Evolutionary conservation across 225 moss, liverwort and hornwort species (phyloP), one percentile per base, ranked within the genome.

Genomic region (Lunularia cruciata): DNA sequence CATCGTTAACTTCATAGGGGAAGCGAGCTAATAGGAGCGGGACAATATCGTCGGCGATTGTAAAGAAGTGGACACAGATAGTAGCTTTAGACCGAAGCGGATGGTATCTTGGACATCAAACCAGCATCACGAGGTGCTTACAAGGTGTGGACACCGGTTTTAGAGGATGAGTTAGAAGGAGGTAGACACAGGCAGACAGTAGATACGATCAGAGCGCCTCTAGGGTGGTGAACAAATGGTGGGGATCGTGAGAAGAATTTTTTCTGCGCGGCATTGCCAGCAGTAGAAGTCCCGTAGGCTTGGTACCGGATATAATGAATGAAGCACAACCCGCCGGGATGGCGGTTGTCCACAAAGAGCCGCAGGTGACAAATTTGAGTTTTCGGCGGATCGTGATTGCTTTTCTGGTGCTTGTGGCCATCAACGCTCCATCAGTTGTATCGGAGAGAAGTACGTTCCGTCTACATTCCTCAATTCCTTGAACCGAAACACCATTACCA

Each of bases 371-470:
- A 20, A 11, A 13, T 61, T 60, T 11, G 38, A 13, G 1, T 33
- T 15, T 4, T 18, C 35, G 34, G 16, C 9, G 22, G 28, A 59
- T 39, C 40, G 6, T 40, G 26, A 8, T 3, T 12, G 39, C 25
- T 25, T 3, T 25, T 22, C 40, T 61, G 39, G 25, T 25, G 23
- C 2, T 61, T 26, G n/a, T 40, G 11, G 13, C 26, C 39, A 40
- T 39, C 39, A 13, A 12, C 13, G 23, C 13, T 22, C 25, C 42
- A 25, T 40, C 39, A 10, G 10, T 61, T 42, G 0, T 40, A 61
- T 61, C 61, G 11, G 19, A 61, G 39, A 61, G 61, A 61, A 19
- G 61, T 61, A 61, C 22, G 25, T 58, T 39, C 40, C 0, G 15
- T 25, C 5, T 36, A 6, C 25, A 20, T 51, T 51, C 4, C 20